Base-by-base conservation (phyloP, 2,329 filamentous ascomycete genomes). In the Westerdykella sp. region DNA sequence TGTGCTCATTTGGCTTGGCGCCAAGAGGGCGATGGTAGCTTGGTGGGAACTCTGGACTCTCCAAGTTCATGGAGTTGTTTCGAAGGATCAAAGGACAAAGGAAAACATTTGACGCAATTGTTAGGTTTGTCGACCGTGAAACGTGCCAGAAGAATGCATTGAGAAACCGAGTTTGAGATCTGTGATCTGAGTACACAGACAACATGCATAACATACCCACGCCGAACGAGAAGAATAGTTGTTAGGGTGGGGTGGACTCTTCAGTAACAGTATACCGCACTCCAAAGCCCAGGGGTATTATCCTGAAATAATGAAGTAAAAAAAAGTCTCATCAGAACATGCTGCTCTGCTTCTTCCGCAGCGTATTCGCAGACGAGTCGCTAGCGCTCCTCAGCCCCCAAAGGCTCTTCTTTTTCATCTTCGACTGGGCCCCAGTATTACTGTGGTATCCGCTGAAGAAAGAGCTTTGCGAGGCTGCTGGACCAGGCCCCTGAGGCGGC, bases 311-410 rank as follows among this genome's bases (percentile, higher is more conserved):
- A 9, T 5, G 25, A 12, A 28, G 25, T 5, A 28, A 28, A 12
- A 12, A 28, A 9, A 12, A 15, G 25, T 28, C 9, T 28, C 25
- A 28, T 28, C 56, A 72, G 54, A 70, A 72, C 63, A 71, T 67
- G 37, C 67, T 64, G 47, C 68, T 71, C 44, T 65, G 59, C 54
- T 72, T 72, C 59, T 72, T 72, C 43, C 56, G 59, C 47, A 72
- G 48, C 42, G 63, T 67, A 32, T 52, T 61, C 11, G 55, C 42
- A 36, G 46, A 59, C 1, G 50, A 42, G 34, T 66, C 62, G 39
- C 63, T 65, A 18, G 48, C 52, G 22, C 57, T 62, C 36, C 65
- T 44, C 39, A 67, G 31, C 0, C 63, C 59, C 59, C 63, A 68
- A 44, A 68, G 66, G 23, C 64, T 67, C 54, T 66, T 67, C 52